Conservation (phyloP, 2,329 filamentous ascomycete genomes). For the Aspergillus sojae region DNA sequence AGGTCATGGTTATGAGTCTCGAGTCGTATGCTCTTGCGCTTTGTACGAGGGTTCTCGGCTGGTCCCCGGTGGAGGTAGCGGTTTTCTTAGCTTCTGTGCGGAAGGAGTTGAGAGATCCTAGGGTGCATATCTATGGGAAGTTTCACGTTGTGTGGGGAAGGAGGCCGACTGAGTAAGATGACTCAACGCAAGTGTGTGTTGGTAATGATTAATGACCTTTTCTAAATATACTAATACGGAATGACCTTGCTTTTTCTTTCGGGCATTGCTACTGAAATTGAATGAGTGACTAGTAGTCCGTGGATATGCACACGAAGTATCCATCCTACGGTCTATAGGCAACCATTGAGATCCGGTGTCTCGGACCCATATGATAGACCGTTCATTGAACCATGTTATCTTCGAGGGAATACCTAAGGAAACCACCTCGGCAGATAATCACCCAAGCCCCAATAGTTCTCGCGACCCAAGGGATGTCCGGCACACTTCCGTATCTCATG, state of each 20-base stretch:
- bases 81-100: neutral
- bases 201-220: neutral
- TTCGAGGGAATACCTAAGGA: neutral
- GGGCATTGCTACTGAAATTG: too few species aligned
- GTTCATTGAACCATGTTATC: fast-evolving
- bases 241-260: too few species aligned
- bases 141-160: neutral
- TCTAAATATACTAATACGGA: neutral
- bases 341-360: too few species aligned
- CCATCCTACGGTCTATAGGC: neutral
- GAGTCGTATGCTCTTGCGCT: neutral
- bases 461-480: neutral
- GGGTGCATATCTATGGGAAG: neutral
- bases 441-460: neutral
- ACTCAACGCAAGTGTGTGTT: neutral
- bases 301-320: neutral
- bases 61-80: neutral
- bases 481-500: neutral
- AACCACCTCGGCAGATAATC: neutral
- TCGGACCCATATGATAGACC: too few species aligned
- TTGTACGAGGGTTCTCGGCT: neutral
- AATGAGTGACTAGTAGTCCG: neutral
- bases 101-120: neutral
- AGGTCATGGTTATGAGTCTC: neutral
- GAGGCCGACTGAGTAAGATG: too few species aligned